Evolutionary conservation across 495 filamentous ascomycete genomes (phyloP).

Genomic region (Penicillium pancosmium): DNA sequence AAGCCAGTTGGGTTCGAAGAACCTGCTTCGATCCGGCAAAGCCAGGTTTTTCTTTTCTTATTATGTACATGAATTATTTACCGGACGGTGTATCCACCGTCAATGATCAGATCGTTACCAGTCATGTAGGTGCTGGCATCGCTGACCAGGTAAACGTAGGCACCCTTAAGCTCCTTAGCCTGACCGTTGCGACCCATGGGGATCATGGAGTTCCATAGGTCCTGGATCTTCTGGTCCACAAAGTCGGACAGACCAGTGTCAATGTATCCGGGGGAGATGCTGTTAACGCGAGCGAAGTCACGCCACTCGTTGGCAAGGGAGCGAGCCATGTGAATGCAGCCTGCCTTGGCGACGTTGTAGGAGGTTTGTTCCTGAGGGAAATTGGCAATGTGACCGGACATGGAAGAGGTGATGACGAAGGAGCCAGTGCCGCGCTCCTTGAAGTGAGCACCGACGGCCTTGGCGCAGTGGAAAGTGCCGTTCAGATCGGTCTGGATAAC

Average conservation of each 20-base stretch:
- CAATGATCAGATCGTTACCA: constrained; percentile 74
- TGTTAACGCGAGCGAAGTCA: constrained; percentile 75
- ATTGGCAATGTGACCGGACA: constrained; percentile 77
- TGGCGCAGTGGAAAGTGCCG: constrained; percentile 70
- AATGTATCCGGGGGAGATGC: constrained; percentile 77
- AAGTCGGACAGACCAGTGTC: constrained; percentile 79
- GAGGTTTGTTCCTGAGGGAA: constrained; percentile 77
- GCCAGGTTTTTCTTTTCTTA: constrained; percentile 1
- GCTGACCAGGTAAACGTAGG: constrained; percentile 74
- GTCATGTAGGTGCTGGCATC: constrained; percentile 86
- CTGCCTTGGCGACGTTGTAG: constrained; percentile 81
- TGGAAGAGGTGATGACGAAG: constrained; percentile 66
- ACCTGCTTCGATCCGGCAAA: constrained; percentile 3
- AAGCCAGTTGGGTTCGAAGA: constrained; percentile 3
- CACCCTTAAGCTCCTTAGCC: constrained; percentile 83
- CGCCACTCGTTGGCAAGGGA: constrained; percentile 78
- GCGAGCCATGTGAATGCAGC: constrained; percentile 53
- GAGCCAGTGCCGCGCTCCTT: constrained; percentile 61
- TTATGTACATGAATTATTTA: constrained; percentile 27
- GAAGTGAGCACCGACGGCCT: constrained; percentile 66
- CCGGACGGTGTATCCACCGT: constrained; percentile 60
- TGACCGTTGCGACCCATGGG: constrained; percentile 73
- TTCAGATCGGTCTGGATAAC: constrained; percentile 67
- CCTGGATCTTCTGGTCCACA: constrained; percentile 67
- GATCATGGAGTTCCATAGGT: constrained; percentile 74